phyloP scores from a whole-genome alignment of 371 early-diverging fungal genomes.

The Haplosporangium sp. region DNA sequence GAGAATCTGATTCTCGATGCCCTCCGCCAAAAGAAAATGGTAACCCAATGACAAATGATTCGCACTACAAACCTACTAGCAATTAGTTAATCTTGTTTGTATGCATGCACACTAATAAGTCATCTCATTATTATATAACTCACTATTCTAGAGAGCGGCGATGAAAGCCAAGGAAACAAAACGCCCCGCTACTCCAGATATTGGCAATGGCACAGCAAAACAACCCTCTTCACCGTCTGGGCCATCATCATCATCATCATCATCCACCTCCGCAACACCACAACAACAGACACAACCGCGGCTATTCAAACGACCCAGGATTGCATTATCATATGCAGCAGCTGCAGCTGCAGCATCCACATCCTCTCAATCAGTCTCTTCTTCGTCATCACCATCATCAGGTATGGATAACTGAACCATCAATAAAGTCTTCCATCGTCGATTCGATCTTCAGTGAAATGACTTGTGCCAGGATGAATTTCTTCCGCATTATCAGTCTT shows the following conservation, averaged over 20 bases:
- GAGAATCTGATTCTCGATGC: constrained; percentile 46
- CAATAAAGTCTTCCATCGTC: background rate
- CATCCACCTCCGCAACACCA: background rate
- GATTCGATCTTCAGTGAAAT: too few species aligned
- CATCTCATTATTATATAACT: background rate
- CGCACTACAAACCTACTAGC: background rate
- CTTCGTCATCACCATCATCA: constrained; percentile 5
- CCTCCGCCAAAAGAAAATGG: constrained; percentile 41
- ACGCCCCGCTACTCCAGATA: constrained; percentile 17
- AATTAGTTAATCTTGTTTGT: background rate
- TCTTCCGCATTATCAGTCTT: too few species aligned
- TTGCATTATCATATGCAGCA: constrained; percentile 41
- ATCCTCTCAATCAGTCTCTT: background rate
- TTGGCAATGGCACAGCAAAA: background rate
- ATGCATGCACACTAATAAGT: background rate
- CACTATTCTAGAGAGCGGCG: constrained; percentile 1
- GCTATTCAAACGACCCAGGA: constrained; percentile 42
- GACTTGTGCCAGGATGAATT: too few species aligned
- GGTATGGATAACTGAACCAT: background rate
- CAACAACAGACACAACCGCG: constrained; percentile 15
- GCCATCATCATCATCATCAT: background rate
- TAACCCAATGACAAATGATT: background rate
- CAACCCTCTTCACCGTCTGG: background rate
- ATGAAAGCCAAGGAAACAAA: constrained; percentile 12
- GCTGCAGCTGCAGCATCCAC: constrained; percentile 1